phyloP scores from a whole-genome alignment of 352 stramenopile genomes.

The Pythium folliculosum region DNA sequence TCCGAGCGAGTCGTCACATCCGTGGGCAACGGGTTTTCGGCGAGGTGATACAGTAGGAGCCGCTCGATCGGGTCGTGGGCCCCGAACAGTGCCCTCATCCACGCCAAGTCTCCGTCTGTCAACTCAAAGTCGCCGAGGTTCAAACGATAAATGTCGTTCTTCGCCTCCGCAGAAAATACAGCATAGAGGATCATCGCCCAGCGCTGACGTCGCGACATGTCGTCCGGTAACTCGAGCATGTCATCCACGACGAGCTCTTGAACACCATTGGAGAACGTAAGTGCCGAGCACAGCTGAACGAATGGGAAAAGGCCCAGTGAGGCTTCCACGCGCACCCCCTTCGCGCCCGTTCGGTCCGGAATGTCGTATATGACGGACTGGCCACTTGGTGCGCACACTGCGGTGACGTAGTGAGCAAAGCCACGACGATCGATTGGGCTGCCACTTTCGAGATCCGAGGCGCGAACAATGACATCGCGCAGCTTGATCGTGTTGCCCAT shows the following conservation, averaged over 20 bases:
- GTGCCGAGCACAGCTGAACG: conserved; percentile 11
- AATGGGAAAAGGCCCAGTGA: neutral
- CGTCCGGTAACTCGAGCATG: neutral
- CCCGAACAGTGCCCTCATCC: conserved; percentile 14
- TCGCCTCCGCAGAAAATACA: conserved; percentile 6
- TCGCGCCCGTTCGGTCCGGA: neutral
- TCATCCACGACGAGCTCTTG: conserved; percentile 8
- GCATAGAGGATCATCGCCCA: conserved; percentile 13
- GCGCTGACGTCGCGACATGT: neutral
- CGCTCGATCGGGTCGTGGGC: conserved; percentile 14
- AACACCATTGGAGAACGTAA: conserved; percentile 4
- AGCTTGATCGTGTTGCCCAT: neutral
- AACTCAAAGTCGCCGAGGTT: conserved; percentile 9
- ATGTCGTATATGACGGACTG: neutral
- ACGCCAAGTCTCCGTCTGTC: conserved; percentile 5
- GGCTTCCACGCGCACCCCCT: conserved; percentile 2
- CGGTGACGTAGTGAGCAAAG: conserved; percentile 9
- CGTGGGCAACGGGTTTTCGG: neutral
- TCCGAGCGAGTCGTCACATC: neutral
- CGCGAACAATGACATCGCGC: neutral
- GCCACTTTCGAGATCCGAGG: neutral
- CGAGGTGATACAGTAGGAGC: neutral
- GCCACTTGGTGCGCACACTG: conserved; percentile 2
- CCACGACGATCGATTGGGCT: neutral
- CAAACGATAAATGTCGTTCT: neutral